Conservation (phyloP, 352 stramenopile genomes). For the Thraustotheca clavata region DNA sequence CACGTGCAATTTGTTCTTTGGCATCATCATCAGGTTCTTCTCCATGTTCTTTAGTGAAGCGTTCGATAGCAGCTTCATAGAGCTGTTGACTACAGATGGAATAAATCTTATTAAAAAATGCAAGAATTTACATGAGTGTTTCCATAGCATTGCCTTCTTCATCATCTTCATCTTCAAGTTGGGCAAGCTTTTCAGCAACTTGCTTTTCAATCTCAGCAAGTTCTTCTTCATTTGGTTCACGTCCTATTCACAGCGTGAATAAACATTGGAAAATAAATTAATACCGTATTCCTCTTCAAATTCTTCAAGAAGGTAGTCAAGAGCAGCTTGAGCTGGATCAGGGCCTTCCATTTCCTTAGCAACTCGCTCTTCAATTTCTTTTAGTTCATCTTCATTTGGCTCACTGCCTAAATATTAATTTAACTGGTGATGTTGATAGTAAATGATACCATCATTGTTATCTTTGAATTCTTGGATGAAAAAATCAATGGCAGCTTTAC, state of each 20-base stretch:
- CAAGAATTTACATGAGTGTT: conserved; percentile 13
- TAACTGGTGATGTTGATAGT: conserved; percentile 16
- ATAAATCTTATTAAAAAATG: no score
- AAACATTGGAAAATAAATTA: not conserved
- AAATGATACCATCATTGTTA: conserved; percentile 17
- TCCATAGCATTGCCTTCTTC: conserved; percentile 4
- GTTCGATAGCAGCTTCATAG: not conserved
- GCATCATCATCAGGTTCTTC: conserved; percentile 14
- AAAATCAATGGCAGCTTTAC: conserved; percentile 22
- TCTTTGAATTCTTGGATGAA: conserved; percentile 22
- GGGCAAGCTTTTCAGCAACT: not conserved
- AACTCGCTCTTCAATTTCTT: conserved; percentile 17
- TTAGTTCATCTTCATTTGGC: conserved; percentile 19
- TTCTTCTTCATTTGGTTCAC: conserved; percentile 16
- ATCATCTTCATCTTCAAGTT: conserved; percentile 4
- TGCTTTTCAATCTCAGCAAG: conserved; percentile 5
- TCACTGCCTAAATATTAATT: not conserved
- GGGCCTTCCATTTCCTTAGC: conserved; percentile 17
- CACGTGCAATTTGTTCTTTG: not conserved
- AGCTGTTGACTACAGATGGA: not conserved
- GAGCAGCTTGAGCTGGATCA: conserved; percentile 1
- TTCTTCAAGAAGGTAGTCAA: conserved; percentile 22
- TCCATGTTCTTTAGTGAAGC: conserved; percentile 14
- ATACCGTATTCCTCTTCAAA: conserved; percentile 23
- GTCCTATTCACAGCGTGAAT: not conserved